Percentiles rank a stretch among this genome's conserved stretches.
phyloP scores from a whole-genome alignment of 2,329 filamentous ascomycete species.

The Aspergillus tamarii region DNA sequence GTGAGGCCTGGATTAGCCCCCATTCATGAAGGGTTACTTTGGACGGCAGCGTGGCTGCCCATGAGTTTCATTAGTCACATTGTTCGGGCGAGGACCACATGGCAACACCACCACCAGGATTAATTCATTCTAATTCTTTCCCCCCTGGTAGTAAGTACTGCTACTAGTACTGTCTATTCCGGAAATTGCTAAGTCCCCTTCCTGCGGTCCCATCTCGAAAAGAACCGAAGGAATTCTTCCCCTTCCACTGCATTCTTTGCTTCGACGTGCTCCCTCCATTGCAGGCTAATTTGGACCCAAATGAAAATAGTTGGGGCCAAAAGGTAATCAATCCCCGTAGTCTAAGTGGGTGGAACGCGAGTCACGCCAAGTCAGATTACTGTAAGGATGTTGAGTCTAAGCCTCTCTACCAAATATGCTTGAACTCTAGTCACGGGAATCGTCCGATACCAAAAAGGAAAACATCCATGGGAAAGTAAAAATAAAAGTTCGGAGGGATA shows the following conservation, averaged over 20 bases:
- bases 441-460: neutral
- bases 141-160: neutral
- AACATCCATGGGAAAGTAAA: neutral
- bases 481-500: neutral
- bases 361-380: constrained; percentile 4
- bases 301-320: neutral
- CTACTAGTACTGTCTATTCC: neutral
- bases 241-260: constrained; percentile 4
- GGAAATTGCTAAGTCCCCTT: neutral
- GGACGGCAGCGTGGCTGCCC: neutral
- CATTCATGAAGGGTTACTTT: constrained; percentile 8
- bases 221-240: neutral
- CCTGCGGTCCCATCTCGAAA: neutral
- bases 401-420: constrained; percentile 11
- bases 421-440: constrained; percentile 7
- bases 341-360: constrained; percentile 14
- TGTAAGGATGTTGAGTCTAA: constrained; percentile 10
- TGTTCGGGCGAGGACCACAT: constrained; percentile 14
- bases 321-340: constrained; percentile 4
- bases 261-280: neutral
- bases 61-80: constrained; percentile 1
- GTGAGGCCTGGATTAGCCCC: neutral
- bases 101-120: constrained; percentile 15
- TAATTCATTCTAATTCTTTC: neutral
- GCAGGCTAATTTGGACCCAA: neutral